Percentiles rank a stretch among this genome's conserved stretches.
phyloP scores from a whole-genome alignment of 768 basidiomycete species.

The Pleurotus pulmonarius region DNA sequence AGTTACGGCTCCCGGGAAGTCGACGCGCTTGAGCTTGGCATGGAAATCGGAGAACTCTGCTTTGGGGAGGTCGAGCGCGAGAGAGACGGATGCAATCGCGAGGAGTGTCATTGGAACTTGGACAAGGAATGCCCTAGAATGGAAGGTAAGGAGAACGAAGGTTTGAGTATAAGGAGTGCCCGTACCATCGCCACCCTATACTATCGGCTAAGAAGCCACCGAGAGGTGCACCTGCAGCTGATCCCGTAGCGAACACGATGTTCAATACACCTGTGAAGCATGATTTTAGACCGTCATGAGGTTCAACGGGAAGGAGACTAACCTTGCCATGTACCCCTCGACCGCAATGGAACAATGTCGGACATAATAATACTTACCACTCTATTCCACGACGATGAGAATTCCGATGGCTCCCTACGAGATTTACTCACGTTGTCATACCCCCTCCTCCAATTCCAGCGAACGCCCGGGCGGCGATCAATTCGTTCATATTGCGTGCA shows the following conservation, averaged over 20 bases:
- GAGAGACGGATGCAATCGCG: slow-evolving; percentile 49
- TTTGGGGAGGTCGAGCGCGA: slow-evolving; percentile 53
- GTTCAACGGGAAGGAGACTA: not conserved
- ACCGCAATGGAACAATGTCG: slow-evolving; percentile 58
- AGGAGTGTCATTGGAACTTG: slow-evolving; percentile 56
- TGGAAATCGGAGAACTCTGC: slow-evolving; percentile 34
- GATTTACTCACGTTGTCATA: slow-evolving; percentile 52
- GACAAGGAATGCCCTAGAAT: slow-evolving; percentile 49
- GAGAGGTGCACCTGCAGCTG: slow-evolving; percentile 56
- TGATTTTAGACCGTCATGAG: not conserved
- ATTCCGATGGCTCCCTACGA: no score
- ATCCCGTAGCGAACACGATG: slow-evolving; percentile 56
- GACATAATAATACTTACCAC: slow-evolving; percentile 64
- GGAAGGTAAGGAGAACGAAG: not conserved
- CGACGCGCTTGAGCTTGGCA: slow-evolving; percentile 55
- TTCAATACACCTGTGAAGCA: slow-evolving; percentile 45
- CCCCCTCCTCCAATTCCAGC: slow-evolving; percentile 62
- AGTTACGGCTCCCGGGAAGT: slow-evolving; percentile 55
- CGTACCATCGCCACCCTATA: slow-evolving; percentile 65
- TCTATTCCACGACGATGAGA: slow-evolving; percentile 22
- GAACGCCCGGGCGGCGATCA: slow-evolving; percentile 50
- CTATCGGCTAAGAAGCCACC: slow-evolving; percentile 61
- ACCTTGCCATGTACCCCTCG: slow-evolving; percentile 72
- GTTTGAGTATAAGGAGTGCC: not conserved
- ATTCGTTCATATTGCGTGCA: slow-evolving; percentile 48